Conservation (phyloP, 2,329 filamentous ascomycete genomes). For the Metarhizium robertsii region DNA sequence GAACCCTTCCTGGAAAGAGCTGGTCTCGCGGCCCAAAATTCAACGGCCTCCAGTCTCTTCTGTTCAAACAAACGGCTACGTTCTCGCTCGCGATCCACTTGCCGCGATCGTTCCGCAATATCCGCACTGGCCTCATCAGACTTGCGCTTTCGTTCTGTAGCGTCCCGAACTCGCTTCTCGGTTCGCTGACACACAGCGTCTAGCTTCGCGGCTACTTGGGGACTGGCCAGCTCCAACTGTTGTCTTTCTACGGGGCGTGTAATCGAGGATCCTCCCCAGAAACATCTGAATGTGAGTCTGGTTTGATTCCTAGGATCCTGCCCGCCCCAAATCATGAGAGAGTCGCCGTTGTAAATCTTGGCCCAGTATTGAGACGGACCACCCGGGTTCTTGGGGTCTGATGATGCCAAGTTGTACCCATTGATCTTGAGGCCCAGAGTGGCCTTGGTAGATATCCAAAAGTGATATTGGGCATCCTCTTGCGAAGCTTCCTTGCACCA, state of each 20-base stretch:
- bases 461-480: slow-evolving; percentile 49
- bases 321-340: slow-evolving; percentile 60
- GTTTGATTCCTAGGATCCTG: slow-evolving; percentile 30
- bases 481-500: slow-evolving; percentile 23
- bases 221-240: slow-evolving; percentile 25
- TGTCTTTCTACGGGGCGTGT: slow-evolving; percentile 21
- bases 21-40: slow-evolving; percentile 25
- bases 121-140: slow-evolving; percentile 36
- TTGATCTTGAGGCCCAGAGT: slow-evolving; percentile 71
- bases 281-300: slow-evolving; percentile 42
- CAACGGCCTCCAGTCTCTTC: slow-evolving; percentile 35
- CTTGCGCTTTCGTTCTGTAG: slow-evolving; percentile 29
- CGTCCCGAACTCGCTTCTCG: slow-evolving; percentile 33
- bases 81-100: slow-evolving; percentile 36
- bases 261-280: slow-evolving; percentile 45
- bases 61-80: slow-evolving; percentile 41
- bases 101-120: slow-evolving; percentile 28
- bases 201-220: slow-evolving; percentile 32
- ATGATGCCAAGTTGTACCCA: slow-evolving; percentile 50
- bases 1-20: slow-evolving; percentile 19
- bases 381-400: slow-evolving; percentile 42
- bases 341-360: slow-evolving; percentile 66
- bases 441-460: slow-evolving; percentile 73
- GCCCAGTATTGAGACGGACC: slow-evolving; percentile 53
- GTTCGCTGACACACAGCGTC: slow-evolving; percentile 38